Conservation (phyloP, 2,329 filamentous ascomycete species). For the Parastagonospora nodorum region DNA sequence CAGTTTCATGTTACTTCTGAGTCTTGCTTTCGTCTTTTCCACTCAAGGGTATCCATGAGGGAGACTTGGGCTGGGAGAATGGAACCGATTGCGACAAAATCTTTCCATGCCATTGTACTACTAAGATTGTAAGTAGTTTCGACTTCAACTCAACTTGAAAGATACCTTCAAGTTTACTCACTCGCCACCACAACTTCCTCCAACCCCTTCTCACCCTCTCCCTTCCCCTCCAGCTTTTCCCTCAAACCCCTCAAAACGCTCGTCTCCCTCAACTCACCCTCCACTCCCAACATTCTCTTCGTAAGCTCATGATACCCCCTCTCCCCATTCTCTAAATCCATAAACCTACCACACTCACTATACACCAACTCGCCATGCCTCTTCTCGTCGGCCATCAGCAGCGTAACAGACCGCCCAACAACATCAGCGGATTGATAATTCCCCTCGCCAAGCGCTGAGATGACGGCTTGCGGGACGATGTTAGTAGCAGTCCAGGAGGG, state of each 20-base stretch:
- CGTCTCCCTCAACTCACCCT: conserved; percentile 8
- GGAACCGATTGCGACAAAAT: too few relatives aligned
- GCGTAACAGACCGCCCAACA: conserved; percentile 25
- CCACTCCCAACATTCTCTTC: conserved; percentile 21
- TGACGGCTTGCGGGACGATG: conserved; percentile 20
- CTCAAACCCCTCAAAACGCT: conserved; percentile 6
- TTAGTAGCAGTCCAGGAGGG: conserved; percentile 39
- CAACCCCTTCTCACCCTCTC: neutral
- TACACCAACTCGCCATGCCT: conserved; percentile 36
- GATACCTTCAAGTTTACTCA: too few relatives aligned
- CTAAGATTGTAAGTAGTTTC: too few relatives aligned
- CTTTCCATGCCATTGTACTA: too few relatives aligned
- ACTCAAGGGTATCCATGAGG: too few relatives aligned
- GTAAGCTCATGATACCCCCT: conserved; percentile 23
- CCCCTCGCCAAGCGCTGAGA: conserved; percentile 20
- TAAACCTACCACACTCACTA: conserved; percentile 26
- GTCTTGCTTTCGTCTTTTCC: too few relatives aligned
- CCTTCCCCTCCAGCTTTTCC: conserved; percentile 2
- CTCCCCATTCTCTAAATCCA: conserved; percentile 37
- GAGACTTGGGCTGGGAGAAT: too few relatives aligned
- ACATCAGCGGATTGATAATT: conserved; percentile 29
- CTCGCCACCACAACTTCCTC: too few relatives aligned
- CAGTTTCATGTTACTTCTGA: too few relatives aligned
- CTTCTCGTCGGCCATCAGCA: conserved; percentile 34
- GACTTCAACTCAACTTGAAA: too few relatives aligned